Base-by-base conservation (phyloP, 176 grass and related monocot genomes). In the Oryza brachyantha region DNA sequence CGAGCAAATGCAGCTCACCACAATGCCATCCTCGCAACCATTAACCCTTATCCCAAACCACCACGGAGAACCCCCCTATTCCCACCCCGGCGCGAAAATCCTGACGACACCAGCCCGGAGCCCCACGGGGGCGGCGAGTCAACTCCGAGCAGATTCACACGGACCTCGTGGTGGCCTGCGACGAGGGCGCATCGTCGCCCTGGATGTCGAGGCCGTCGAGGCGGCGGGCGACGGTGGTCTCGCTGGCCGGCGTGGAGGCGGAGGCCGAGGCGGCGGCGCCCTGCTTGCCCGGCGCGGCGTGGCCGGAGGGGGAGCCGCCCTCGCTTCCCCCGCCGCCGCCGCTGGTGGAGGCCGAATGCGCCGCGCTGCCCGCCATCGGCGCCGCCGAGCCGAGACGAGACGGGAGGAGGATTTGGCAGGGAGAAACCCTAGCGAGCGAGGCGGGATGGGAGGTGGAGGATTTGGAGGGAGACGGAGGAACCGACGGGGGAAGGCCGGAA, bases 191-290 rank as follows among this genome's bases (percentile, higher is more conserved):
- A 11, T 90, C 95, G 34, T 92, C 95, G 22, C 59, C 83, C 37
- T 92, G 92, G 75, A 92, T 82, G 29, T 91, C 95, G 62, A 90
- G 85, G 50, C 85, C 81, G 45, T 90, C 80, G 52, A 94, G 77
- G 73, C 89, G 80, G 80, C 92, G 89, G 29, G 80, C 89, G 68
- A 92, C 82, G 68, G 87, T 90, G 83, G 73, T 92, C 87, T 90
- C 89, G 70, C 90, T 87, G 62, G 87, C 95, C 16, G 92, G 90
- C 78, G 92, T 94, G 12, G 86, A 92, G 48, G 76, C 83, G n/a
- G 89, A 74, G 40, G 70, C 78, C 42, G 80, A 79, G 62, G 89
- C 50, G 21, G 46, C 37, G 66, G 78, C 27, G 58, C 27, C 54
- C 35, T 17, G 59, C 16, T 67, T 82, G 31, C 46, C 50, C 25